Percentiles rank a stretch among this genome's conserved stretches.
These are phyloP conservation scores for Dendrobium officinale DNA, from an alignment of 106 monocot species.

Conservation along the genomic window DNA sequence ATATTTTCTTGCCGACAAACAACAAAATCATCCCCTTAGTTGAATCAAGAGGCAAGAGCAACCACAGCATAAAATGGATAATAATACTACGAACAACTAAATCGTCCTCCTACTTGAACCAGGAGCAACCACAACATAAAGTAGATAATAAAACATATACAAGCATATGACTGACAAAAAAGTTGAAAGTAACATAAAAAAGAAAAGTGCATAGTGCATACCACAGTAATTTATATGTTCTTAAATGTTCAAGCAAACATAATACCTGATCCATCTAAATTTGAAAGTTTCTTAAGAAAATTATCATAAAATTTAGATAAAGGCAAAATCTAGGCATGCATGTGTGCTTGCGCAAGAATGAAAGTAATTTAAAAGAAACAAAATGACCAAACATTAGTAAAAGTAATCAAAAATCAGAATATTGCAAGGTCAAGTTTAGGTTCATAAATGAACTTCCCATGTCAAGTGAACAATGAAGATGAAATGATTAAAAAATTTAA, in stretches of 20 bases:
- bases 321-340: neutral
- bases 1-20: neutral
- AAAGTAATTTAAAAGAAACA: neutral
- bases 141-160: neutral
- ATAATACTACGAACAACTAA: neutral
- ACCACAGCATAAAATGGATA: neutral
- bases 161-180: neutral
- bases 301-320: neutral
- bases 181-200: neutral
- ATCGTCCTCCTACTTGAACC: neutral
- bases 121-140: neutral
- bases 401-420: neutral
- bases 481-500: neutral
- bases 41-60: neutral
- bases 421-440: neutral
- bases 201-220: neutral
- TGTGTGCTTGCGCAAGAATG: neutral
- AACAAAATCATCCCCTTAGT: neutral
- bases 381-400: neutral
- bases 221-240: neutral
- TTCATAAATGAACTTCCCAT: neutral
- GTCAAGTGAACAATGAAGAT: neutral
- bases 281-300: neutral
- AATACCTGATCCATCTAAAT: neutral
- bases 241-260: neutral